These are phyloP conservation scores for Kluyveromyces marxianus DNA, from an alignment of 1,139 yeast genomes.

Conservation along the genomic window DNA sequence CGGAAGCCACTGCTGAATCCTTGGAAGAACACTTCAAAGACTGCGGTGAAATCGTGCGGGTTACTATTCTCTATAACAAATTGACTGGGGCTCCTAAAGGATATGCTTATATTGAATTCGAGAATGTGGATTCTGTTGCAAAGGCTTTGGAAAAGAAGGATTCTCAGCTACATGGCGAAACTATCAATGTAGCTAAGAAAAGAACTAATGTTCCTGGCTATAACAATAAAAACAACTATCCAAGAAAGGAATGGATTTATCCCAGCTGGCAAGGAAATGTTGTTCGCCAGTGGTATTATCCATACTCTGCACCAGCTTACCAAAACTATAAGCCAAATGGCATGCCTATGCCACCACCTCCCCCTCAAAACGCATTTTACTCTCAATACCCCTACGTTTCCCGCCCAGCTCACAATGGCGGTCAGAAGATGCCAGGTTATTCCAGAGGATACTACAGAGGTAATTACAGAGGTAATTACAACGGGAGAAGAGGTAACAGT, in stretches of 20 bases:
- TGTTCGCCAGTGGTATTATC: slow-evolving; percentile 11
- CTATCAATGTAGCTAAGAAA: slow-evolving; percentile 52
- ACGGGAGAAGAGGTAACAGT: slow-evolving; percentile 1
- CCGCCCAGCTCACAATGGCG: neutral
- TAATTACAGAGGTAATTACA: slow-evolving; percentile 9
- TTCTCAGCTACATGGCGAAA: slow-evolving; percentile 45
- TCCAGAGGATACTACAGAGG: slow-evolving; percentile 11
- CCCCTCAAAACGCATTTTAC: slow-evolving; percentile 3
- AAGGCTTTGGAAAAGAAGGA: slow-evolving; percentile 51
- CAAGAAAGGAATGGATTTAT: slow-evolving; percentile 17
- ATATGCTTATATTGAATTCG: slow-evolving; percentile 63
- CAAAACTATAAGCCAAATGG: slow-evolving; percentile 5
- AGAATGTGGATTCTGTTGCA: slow-evolving; percentile 39
- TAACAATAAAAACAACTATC: slow-evolving; percentile 15
- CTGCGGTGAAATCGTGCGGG: slow-evolving; percentile 75
- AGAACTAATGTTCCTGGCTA: slow-evolving; percentile 64
- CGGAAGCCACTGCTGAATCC: slow-evolving; percentile 71
- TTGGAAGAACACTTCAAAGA: slow-evolving; percentile 68
- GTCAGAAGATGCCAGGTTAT: neutral
- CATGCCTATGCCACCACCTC: slow-evolving; percentile 2
- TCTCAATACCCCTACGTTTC: slow-evolving; percentile 3
- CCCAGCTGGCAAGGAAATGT: slow-evolving; percentile 74
- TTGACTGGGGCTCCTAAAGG: slow-evolving; percentile 59
- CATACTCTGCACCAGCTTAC: slow-evolving; percentile 4
- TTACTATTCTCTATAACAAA: slow-evolving; percentile 47